Percentiles rank a stretch among this genome's conserved stretches.
Conservation (phyloP, 371 early-diverging fungal species). For the Fennellomyces sp. region DNA sequence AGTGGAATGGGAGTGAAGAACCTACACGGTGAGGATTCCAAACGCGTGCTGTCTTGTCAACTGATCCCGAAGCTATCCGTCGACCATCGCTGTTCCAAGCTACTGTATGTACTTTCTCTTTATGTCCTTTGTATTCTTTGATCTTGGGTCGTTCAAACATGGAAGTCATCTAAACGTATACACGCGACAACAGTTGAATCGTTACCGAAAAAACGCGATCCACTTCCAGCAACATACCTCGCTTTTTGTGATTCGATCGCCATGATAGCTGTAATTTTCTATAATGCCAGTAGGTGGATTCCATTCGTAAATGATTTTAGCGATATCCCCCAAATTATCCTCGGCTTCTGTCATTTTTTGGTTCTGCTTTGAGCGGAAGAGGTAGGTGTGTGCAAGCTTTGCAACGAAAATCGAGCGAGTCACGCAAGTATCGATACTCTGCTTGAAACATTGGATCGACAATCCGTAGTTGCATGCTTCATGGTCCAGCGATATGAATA, state of each 20-base stretch:
- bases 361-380: not conserved
- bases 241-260: slow-evolving; percentile 24
- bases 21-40: slow-evolving; percentile 70
- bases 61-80: slow-evolving; percentile 68
- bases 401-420: no score
- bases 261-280: slow-evolving; percentile 33
- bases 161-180: slow-evolving; percentile 20
- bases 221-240: slow-evolving; percentile 23
- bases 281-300: slow-evolving; percentile 36
- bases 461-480: no score
- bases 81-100: slow-evolving; percentile 70
- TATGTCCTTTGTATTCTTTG: slow-evolving; percentile 58
- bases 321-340: slow-evolving; percentile 12
- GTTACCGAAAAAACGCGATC: not conserved
- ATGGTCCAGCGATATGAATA: no score
- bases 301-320: slow-evolving; percentile 43
- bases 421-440: no score
- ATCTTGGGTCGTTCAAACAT: slow-evolving; percentile 42
- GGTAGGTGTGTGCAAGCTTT: no score
- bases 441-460: no score
- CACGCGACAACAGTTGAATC: not conserved
- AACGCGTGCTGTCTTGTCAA: slow-evolving; percentile 70
- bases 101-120: slow-evolving; percentile 65
- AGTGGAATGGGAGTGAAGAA: not conserved
- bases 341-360: slow-evolving; percentile 6